These are phyloP conservation scores for Chlorella sp. DNA, from an alignment of 139 green algal genomes.

Conservation along the genomic window DNA sequence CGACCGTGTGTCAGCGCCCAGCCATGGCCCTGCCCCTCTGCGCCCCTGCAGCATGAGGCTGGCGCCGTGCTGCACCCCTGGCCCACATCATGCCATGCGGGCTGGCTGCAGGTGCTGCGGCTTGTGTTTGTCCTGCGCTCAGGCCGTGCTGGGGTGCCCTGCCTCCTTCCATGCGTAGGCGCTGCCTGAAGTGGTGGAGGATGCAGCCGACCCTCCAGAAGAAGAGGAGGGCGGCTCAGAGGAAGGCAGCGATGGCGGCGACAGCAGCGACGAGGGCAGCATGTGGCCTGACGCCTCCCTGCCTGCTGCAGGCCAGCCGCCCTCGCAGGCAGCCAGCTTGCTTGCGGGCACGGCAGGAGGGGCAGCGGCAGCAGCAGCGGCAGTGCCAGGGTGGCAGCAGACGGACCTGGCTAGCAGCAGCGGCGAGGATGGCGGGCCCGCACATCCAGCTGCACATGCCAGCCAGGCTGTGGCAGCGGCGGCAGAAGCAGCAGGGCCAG, in stretches of 20 bases:
- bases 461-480: background rate
- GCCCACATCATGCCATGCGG: background rate
- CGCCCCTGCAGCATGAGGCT: no score
- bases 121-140: background rate
- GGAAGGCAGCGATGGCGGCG: slow-evolving; percentile 2
- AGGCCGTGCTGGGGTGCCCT: background rate
- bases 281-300: no score
- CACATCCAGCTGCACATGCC: background rate
- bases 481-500: background rate
- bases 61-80: no score
- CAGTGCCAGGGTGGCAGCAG: background rate
- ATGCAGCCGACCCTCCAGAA: slow-evolving; percentile 30
- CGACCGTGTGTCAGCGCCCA: no score
- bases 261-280: background rate
- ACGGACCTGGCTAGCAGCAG: background rate
- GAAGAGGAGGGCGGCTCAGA: background rate
- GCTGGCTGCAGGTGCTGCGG: background rate
- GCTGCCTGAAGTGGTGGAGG: slow-evolving; percentile 48
- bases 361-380: slow-evolving; percentile 6
- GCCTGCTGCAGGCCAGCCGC: background rate
- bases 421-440: background rate
- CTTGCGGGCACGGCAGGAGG: background rate
- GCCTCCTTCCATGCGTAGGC: no score
- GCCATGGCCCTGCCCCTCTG: no score
- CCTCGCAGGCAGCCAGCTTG: background rate